Evolutionary conservation across 2,329 filamentous ascomycete species (phyloP), one percentile per base, ranked within the genome.

Genomic region (Diaporthe citri): DNA sequence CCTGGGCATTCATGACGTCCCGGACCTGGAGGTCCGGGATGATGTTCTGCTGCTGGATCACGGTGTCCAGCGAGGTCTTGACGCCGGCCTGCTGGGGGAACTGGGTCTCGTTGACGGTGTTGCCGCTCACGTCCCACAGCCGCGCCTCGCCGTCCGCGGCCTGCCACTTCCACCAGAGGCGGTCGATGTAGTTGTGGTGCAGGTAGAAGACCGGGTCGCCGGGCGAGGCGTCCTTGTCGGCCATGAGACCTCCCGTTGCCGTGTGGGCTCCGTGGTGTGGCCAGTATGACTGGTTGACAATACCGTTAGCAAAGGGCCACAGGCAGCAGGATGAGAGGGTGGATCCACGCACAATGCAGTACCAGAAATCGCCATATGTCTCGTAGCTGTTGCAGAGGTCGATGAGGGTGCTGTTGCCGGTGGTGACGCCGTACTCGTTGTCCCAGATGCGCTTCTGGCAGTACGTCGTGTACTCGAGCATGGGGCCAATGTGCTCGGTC

Each of bases 191-290:
- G 31, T 77, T 76, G 77, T 84, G 82, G 62, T 83, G 82, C 0
- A 84, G 74, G 67, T 80, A 84, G 75, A 84, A 84, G 12, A 75
- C 80, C 41, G 83, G 83, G 59, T 84, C 83, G 17, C 73, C 72
- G 1, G 73, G 57, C 10, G 67, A 72, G 52, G 77, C 70, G 48
- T 64, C 60, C 25, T 46, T 52, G 60, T 73, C 71, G 28, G 64
- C 43, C 39, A 72, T 72, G 28, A 56, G 62, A 52, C 41, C 60
- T 43, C 71, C 71, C 1, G 55, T 52, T 9, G 52, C 71, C 6
- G 48, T 60, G 36, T 73, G 71, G 34, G 59, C 71, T 3, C 71
- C 71, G 36, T 64, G 59, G 25, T 73, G 71, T 28, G 64, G 57
- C 46, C 71, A 62, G 20, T 41, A 52, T 28, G 64, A 39, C 51